These are phyloP conservation scores for Elsinoe australis DNA, from an alignment of 2,329 filamentous ascomycete species.

Conservation along the genomic window DNA sequence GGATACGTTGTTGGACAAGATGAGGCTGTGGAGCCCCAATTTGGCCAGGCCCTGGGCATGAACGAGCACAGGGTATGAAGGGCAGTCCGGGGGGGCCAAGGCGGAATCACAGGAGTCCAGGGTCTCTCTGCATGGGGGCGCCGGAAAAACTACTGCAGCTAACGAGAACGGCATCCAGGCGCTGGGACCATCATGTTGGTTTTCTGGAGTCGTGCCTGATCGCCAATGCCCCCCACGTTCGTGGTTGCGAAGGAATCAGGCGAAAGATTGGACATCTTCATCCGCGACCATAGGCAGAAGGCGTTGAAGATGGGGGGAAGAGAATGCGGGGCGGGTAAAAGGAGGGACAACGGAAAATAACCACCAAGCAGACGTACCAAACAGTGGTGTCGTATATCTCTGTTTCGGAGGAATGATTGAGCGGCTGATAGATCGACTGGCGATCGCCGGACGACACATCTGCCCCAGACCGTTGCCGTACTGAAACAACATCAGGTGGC, in stretches of 20 bases:
- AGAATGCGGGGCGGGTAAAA: conserved; percentile 10
- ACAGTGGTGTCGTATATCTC: neutral
- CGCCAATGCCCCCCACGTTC: neutral
- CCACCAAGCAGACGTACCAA: neutral
- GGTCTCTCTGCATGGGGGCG: conserved; percentile 12
- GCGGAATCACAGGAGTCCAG: conserved; percentile 6
- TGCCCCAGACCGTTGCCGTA: conserved; percentile 10
- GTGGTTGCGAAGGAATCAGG: neutral
- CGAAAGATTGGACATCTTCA: neutral
- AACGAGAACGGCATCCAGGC: no score
- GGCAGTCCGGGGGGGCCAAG: conserved; percentile 9
- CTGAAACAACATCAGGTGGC: conserved; percentile 1
- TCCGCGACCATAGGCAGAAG: conserved; percentile 1
- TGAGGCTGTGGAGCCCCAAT: neutral
- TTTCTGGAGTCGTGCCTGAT: conserved; percentile 9
- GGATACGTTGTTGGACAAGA: no score
- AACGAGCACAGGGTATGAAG: neutral
- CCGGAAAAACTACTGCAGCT: conserved; percentile 13
- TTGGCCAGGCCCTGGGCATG: neutral
- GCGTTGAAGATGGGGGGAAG: neutral
- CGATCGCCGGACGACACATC: conserved; percentile 1
- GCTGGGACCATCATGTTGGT: conserved; percentile 5
- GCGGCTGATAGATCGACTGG: neutral
- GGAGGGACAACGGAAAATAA: neutral
- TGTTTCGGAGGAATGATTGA: conserved; percentile 11